Evolutionary conservation across 192 early-diverging fungal species (phyloP), one percentile per base, ranked within the genome.

Genomic region (Dissophora globulifera): DNA sequence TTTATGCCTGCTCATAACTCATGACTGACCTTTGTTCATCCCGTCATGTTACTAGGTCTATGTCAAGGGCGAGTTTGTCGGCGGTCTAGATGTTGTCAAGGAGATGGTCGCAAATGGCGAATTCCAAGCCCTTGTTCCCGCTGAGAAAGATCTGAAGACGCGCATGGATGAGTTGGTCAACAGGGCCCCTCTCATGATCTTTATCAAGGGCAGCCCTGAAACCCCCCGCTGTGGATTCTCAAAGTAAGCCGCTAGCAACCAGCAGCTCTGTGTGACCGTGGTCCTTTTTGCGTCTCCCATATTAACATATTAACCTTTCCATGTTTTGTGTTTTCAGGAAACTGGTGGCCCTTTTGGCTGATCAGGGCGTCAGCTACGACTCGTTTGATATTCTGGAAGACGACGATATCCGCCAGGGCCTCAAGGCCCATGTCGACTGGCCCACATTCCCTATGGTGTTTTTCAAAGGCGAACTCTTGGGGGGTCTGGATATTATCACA

Each of bases 401-500:
- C 80, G 95, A 96, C 47, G 90, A 94, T 45, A 93, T 98, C 30
- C 87, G 96, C 41, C 92, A 95, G 81, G 93, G 92, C 25, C 70
- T 98, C 43, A 98, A 98, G 85, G 85, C 85, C 31, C 94, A 88
- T 78, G 90, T 89, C 23, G 87, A 95, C 83, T 98, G 97, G 97
- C 97, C 97, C 4, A 98, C 97, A 0, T 97, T 87, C 76, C 97
- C 97, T 2, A 95, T 96, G 85, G 79, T 98, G 7, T 98, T 97
- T 68, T 87, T 92, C 67, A 87, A 94, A 52, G 94, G 97, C 45
- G 96, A 99, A 78, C 82, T 99, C 25, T 58, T 94, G 23, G 97
- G 97, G 38, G 97, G 97, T 22, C 80, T 98, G 68, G 97, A 99
- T 75, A 96, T 99, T 83, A 88, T 99, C 27, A 88, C 91, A 48